Evolutionary conservation across 495 filamentous ascomycete species (phyloP).

Genomic region (Talaromyces borbonicus): DNA sequence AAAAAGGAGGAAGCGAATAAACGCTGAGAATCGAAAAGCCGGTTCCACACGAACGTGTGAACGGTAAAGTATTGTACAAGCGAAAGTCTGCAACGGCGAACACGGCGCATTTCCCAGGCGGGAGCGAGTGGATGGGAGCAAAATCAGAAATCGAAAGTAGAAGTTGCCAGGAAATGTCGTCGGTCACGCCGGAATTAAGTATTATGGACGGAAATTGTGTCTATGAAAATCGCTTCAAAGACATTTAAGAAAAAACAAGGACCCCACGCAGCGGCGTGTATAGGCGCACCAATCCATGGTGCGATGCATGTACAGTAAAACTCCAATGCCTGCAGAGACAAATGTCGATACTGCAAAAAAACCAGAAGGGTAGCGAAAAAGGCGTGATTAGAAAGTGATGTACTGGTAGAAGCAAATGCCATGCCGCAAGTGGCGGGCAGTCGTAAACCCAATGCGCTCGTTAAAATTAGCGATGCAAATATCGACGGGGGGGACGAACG

Average conservation of each 20-base stretch:
- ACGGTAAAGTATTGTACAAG: slow-evolving; percentile 27
- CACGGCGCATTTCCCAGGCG: not conserved
- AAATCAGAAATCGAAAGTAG: slow-evolving; percentile 15
- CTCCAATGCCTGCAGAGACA: slow-evolving; percentile 3
- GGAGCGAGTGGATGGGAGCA: slow-evolving; percentile 11
- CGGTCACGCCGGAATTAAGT: slow-evolving; percentile 30
- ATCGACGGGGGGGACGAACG: slow-evolving; percentile 8
- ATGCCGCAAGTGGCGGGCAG: not conserved
- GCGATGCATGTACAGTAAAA: slow-evolving; percentile 9
- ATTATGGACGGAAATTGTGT: slow-evolving; percentile 33
- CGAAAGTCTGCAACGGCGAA: slow-evolving; percentile 31
- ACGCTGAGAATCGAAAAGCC: slow-evolving; percentile 5
- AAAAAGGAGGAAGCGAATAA: slow-evolving; percentile 25
- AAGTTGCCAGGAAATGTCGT: slow-evolving; percentile 6
- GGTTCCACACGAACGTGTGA: slow-evolving; percentile 1
- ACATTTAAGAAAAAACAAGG: slow-evolving; percentile 4
- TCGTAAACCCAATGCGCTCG: slow-evolving; percentile 4
- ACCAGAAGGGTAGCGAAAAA: not conserved
- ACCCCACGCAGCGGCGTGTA: not conserved
- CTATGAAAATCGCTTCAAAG: not conserved
- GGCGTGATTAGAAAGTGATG: slow-evolving; percentile 2
- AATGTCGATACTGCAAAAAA: not conserved
- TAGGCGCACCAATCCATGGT: slow-evolving; percentile 7
- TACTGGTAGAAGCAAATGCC: slow-evolving; percentile 1
- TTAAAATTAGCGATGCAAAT: slow-evolving; percentile 8